These are phyloP conservation scores for Wickerhamia fluorescens DNA, from an alignment of 805 yeast species.

Conservation along the genomic window DNA sequence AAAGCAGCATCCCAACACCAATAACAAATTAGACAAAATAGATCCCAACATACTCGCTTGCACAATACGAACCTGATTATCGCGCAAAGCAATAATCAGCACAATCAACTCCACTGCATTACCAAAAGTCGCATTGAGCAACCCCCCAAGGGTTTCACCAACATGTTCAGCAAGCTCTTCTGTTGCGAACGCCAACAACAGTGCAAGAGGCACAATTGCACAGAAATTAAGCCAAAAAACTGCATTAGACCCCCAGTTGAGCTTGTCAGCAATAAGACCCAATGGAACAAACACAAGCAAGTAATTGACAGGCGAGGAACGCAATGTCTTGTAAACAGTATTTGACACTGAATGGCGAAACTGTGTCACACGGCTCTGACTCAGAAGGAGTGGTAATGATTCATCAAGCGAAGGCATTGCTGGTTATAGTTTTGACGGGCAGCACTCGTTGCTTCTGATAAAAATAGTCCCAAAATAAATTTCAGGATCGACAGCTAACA, in stretches of 20 bases:
- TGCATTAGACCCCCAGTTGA: constrained; percentile 47
- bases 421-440: too few species aligned
- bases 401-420: background rate
- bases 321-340: constrained; percentile 21
- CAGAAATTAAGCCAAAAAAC: constrained; percentile 72
- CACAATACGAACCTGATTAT: constrained; percentile 86
- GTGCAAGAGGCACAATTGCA: constrained; percentile 90
- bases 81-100: constrained; percentile 77
- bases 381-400: background rate
- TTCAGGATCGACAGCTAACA: too few species aligned
- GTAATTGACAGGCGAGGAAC: constrained; percentile 68
- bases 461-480: too few species aligned
- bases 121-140: constrained; percentile 94
- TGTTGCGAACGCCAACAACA: constrained; percentile 84
- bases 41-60: constrained; percentile 98
- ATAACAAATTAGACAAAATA: constrained; percentile 75
- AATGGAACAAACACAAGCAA: constrained; percentile 81
- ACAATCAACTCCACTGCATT: constrained; percentile 97
- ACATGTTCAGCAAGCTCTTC: constrained; percentile 84
- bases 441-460: too few species aligned
- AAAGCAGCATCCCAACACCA: constrained; percentile 95
- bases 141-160: constrained; percentile 90
- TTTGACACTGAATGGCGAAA: constrained; percentile 6
- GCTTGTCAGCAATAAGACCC: constrained; percentile 67
- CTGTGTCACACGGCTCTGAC: background rate